phyloP scores from a whole-genome alignment of 306 rosid genomes.

The Hippophae rhamnoides region DNA sequence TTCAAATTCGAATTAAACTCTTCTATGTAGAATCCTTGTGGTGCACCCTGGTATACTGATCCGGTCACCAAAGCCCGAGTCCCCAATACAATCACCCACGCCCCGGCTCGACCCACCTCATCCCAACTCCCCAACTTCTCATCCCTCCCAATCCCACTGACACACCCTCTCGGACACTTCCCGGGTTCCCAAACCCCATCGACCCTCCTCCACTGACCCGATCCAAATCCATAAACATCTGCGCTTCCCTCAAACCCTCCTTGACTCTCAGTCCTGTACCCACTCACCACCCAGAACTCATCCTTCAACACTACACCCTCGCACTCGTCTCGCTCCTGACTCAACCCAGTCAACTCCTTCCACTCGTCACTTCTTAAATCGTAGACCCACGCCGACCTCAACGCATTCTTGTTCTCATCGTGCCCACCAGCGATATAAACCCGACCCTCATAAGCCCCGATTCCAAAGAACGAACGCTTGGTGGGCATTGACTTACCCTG shows the following conservation, averaged over 20 bases:
- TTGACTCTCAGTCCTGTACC: constrained; percentile 39
- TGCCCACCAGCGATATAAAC: constrained; percentile 46
- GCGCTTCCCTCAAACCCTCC: constrained; percentile 33
- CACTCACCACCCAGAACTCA: constrained; percentile 47
- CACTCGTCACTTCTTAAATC: constrained; percentile 31
- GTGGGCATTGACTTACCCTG: constrained; percentile 38
- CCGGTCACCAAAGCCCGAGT: constrained; percentile 24
- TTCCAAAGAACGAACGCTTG: constrained; percentile 39
- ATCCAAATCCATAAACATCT: constrained; percentile 22
- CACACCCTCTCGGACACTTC: constrained; percentile 32
- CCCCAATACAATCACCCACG: constrained; percentile 22
- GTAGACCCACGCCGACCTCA: constrained; percentile 34
- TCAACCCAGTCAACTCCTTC: constrained; percentile 31
- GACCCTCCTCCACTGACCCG: constrained; percentile 36
- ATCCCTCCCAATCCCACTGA: constrained; percentile 26
- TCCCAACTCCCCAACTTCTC: constrained; percentile 31
- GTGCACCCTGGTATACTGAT: constrained; percentile 38
- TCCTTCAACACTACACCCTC: constrained; percentile 34
- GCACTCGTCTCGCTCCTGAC: constrained; percentile 49
- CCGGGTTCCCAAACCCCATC: constrained; percentile 32
- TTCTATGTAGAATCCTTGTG: constrained; percentile 16
- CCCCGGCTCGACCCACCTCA: constrained; percentile 28
- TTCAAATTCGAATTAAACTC: too few relatives aligned
- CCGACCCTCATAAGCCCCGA: constrained; percentile 22
- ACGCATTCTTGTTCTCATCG: constrained; percentile 46